These are phyloP conservation scores for Mimosa pudica DNA, from an alignment of 306 rosid species.

Conservation along the genomic window DNA sequence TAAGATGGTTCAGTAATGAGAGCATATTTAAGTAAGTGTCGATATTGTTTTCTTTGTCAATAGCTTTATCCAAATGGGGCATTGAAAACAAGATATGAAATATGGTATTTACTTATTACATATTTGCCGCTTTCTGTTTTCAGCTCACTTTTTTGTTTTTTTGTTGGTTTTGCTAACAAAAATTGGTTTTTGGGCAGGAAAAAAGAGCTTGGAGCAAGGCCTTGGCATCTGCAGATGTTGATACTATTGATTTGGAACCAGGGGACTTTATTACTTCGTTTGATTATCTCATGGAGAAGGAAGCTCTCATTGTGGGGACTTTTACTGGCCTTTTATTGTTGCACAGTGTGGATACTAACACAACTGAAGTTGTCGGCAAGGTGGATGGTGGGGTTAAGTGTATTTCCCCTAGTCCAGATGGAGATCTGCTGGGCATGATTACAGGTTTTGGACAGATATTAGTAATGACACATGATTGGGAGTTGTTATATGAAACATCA, in stretches of 20 bases:
- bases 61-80: background rate
- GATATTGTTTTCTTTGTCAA: background rate
- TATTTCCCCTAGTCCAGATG: slow-evolving; percentile 89
- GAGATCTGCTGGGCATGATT: slow-evolving; percentile 66
- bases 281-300: slow-evolving; percentile 92
- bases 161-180: background rate
- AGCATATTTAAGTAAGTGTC: background rate
- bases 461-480: slow-evolving; percentile 95
- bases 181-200: slow-evolving; percentile 46
- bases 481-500: slow-evolving; percentile 70
- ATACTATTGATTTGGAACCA: slow-evolving; percentile 60
- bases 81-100: background rate
- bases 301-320: slow-evolving; percentile 83
- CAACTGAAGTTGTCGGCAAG: slow-evolving; percentile 70
- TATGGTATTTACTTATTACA: background rate
- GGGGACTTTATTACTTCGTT: slow-evolving; percentile 72
- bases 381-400: slow-evolving; percentile 82
- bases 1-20: background rate
- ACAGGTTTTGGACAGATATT: slow-evolving; percentile 71
- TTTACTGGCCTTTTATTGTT: slow-evolving; percentile 64
- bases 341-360: slow-evolving; percentile 53
- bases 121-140: background rate
- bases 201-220: slow-evolving; percentile 56
- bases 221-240: slow-evolving; percentile 43
- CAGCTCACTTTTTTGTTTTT: background rate